These are phyloP conservation scores for Lactarius psammicola DNA, from an alignment of 768 basidiomycete species.

Conservation along the genomic window DNA sequence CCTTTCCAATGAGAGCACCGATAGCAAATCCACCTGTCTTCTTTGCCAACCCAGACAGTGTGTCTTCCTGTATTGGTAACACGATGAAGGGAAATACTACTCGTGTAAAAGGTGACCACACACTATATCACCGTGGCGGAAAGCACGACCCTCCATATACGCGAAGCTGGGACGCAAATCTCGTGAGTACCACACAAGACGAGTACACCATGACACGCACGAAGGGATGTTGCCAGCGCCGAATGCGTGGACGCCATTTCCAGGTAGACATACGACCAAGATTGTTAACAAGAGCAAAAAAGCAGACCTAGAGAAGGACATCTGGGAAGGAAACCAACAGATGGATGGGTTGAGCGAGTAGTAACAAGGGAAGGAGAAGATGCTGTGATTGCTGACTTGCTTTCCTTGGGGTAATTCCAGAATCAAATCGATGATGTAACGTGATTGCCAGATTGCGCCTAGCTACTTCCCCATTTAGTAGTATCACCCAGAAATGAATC, in stretches of 20 bases:
- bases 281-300: constrained; percentile 44
- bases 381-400: background rate
- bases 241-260: constrained; percentile 65
- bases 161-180: constrained; percentile 52
- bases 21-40: constrained; percentile 58
- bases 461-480: background rate
- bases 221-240: constrained; percentile 84
- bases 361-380: background rate
- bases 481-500: background rate
- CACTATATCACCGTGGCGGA: constrained; percentile 87
- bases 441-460: background rate
- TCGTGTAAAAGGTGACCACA: constrained; percentile 27
- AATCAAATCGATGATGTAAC: constrained; percentile 2
- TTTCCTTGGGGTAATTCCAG: background rate
- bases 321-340: background rate
- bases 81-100: constrained; percentile 1
- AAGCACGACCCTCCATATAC: constrained; percentile 82
- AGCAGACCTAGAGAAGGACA: constrained; percentile 15
- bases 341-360: background rate
- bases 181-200: background rate
- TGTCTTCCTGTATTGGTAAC: constrained; percentile 58
- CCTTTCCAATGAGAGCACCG: constrained; percentile 53
- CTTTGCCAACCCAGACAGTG: constrained; percentile 59
- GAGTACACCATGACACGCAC: constrained; percentile 8
- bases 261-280: constrained; percentile 55